Percentiles rank a stretch among this genome's conserved stretches.
Conservation (phyloP, 192 early-diverging fungal genomes). For the Entomortierella lignicola region DNA sequence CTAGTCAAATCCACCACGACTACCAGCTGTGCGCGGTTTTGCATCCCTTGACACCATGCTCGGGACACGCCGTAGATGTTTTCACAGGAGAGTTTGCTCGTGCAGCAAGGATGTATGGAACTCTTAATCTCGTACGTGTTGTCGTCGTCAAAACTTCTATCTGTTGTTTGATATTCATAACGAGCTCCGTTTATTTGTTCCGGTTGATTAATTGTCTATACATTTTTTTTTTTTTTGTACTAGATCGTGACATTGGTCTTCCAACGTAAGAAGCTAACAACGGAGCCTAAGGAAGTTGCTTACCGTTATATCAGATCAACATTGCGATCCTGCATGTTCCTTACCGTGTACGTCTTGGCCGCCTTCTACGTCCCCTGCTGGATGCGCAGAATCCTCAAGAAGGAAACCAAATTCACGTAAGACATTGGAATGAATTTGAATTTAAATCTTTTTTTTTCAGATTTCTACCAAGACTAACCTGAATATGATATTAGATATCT, state of each 20-base stretch:
- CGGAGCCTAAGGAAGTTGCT: constrained; percentile 55
- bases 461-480: too few species aligned
- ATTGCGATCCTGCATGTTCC: constrained; percentile 69
- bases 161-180: too few species aligned
- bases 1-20: constrained; percentile 59
- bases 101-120: constrained; percentile 69
- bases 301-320: constrained; percentile 64
- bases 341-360: constrained; percentile 62
- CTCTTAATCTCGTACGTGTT: constrained; percentile 67
- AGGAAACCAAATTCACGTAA: constrained; percentile 64
- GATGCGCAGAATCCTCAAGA: constrained; percentile 59
- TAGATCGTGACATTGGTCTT: constrained; percentile 63
- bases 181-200: background rate
- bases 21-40: constrained; percentile 68
- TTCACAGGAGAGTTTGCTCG: constrained; percentile 62
- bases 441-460: too few species aligned
- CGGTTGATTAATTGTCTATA: background rate
- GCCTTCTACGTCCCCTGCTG: constrained; percentile 66
- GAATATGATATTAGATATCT: constrained; percentile 23
- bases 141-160: background rate
- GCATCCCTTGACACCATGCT: constrained; percentile 70
- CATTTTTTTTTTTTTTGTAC: background rate
- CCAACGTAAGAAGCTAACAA: constrained; percentile 43
- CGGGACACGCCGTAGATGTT: constrained; percentile 49
- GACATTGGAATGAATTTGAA: background rate